Conservation (phyloP, 1,284 basidiomycete genomes). For the Leccinum variabile region DNA sequence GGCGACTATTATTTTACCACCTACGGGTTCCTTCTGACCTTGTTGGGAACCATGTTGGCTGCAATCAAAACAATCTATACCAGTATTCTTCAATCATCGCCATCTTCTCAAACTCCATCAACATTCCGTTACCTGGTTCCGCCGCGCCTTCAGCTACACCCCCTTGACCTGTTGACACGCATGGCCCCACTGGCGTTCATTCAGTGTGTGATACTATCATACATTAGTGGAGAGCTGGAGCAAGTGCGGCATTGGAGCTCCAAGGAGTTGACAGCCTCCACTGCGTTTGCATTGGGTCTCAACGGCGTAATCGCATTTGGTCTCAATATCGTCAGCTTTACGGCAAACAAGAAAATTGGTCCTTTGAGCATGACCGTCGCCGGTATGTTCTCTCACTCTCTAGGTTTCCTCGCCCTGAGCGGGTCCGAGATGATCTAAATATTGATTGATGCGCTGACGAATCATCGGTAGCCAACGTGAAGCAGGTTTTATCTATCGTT, state of each 20-base stretch:
- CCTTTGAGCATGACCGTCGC: slow-evolving; percentile 87
- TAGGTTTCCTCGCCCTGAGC: background rate
- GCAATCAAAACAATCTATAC: slow-evolving; percentile 91
- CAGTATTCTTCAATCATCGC: slow-evolving; percentile 67
- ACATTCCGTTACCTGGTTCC: slow-evolving; percentile 38
- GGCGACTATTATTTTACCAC: slow-evolving; percentile 88
- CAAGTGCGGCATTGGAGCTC: slow-evolving; percentile 55
- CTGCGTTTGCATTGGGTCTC: slow-evolving; percentile 58
- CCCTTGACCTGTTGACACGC: slow-evolving; percentile 81
- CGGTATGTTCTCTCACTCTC: slow-evolving; percentile 45
- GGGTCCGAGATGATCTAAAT: background rate
- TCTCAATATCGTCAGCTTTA: slow-evolving; percentile 89
- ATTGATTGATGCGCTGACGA: slow-evolving; percentile 3
- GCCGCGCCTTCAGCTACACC: slow-evolving; percentile 63
- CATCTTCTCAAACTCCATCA: slow-evolving; percentile 22
- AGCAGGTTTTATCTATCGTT: slow-evolving; percentile 91
- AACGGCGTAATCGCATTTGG: slow-evolving; percentile 89
- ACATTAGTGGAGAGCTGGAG: slow-evolving; percentile 76
- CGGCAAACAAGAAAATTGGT: slow-evolving; percentile 87
- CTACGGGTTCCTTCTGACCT: slow-evolving; percentile 80
- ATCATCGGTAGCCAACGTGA: slow-evolving; percentile 70
- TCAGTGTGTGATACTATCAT: slow-evolving; percentile 78
- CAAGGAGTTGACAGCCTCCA: slow-evolving; percentile 50
- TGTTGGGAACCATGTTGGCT: slow-evolving; percentile 86
- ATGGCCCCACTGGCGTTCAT: slow-evolving; percentile 88